These are phyloP conservation scores for Cystobasidium sp. DNA, from an alignment of 1,284 basidiomycete genomes.

Conservation along the genomic window DNA sequence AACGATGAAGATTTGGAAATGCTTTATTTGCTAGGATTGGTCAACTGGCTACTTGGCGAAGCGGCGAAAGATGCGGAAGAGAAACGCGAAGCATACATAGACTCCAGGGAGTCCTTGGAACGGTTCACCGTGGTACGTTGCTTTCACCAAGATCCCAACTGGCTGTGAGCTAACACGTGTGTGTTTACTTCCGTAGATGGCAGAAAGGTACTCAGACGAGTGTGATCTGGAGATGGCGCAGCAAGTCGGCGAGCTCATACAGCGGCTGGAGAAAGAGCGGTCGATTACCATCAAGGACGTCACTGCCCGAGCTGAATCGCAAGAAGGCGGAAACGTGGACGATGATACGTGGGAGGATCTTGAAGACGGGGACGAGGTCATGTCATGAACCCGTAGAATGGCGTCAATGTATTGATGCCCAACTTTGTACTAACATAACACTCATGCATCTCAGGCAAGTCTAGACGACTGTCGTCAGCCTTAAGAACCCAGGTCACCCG, in stretches of 20 bases:
- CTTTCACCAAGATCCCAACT: neutral
- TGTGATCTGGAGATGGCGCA: conserved; percentile 77
- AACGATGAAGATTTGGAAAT: conserved; percentile 89
- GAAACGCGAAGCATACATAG: conserved; percentile 21
- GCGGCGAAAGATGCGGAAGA: conserved; percentile 12
- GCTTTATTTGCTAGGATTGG: conserved; percentile 87
- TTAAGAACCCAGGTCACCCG: conserved; percentile 29
- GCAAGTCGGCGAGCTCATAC: conserved; percentile 75
- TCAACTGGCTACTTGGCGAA: conserved; percentile 36
- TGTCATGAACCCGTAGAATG: conserved; percentile 60
- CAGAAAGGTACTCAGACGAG: conserved; percentile 68
- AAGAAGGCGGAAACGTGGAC: conserved; percentile 60
- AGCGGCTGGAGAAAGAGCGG: conserved; percentile 70
- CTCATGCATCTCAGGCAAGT: no score
- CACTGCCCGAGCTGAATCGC: conserved; percentile 60
- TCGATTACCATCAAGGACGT: conserved; percentile 67
- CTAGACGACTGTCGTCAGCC: no score
- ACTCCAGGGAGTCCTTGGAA: conserved; percentile 26
- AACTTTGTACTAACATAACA: no score
- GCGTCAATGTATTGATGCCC: no score
- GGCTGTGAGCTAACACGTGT: neutral
- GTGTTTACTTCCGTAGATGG: conserved; percentile 62
- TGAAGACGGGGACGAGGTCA: conserved; percentile 63
- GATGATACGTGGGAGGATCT: conserved; percentile 54
- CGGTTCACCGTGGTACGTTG: conserved; percentile 22